Evolutionary conservation across 345 rosid genomes (phyloP).

Genomic region (Pugionium dolabratum): DNA sequence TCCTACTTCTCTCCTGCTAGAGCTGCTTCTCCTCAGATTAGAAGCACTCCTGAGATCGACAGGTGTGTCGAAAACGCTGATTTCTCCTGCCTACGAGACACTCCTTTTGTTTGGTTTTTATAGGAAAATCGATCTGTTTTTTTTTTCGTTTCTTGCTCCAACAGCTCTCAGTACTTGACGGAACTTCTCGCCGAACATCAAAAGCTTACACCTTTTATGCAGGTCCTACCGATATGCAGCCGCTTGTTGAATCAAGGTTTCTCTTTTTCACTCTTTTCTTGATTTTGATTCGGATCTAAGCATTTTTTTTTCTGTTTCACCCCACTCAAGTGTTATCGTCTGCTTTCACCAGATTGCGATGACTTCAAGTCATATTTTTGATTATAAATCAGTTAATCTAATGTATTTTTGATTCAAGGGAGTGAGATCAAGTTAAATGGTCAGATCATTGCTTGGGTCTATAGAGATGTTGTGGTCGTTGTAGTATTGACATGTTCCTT

Average conservation of each 20-base stretch:
- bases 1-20: conserved; percentile 95
- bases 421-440: conserved; percentile 22
- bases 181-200: conserved; percentile 95
- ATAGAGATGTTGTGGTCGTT: background rate
- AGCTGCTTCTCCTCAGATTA: conserved; percentile 98
- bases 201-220: conserved; percentile 92
- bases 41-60: conserved; percentile 91
- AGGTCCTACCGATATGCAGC: conserved; percentile 86
- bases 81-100: background rate
- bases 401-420: background rate
- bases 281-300: conserved; percentile 34
- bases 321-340: conserved; percentile 12
- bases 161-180: conserved; percentile 77
- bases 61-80: conserved; percentile 45
- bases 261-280: conserved; percentile 12
- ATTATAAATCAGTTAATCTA: background rate
- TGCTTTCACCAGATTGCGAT: conserved; percentile 27
- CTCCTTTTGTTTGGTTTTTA: background rate
- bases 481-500: conserved; percentile 1
- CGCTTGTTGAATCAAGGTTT: conserved; percentile 91
- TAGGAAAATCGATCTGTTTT: conserved; percentile 11
- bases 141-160: background rate
- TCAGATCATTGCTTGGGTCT: background rate
- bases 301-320: background rate
- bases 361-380: background rate